Base-by-base conservation (phyloP, 2,329 filamentous ascomycete genomes). In the Fusarium sp. region DNA sequence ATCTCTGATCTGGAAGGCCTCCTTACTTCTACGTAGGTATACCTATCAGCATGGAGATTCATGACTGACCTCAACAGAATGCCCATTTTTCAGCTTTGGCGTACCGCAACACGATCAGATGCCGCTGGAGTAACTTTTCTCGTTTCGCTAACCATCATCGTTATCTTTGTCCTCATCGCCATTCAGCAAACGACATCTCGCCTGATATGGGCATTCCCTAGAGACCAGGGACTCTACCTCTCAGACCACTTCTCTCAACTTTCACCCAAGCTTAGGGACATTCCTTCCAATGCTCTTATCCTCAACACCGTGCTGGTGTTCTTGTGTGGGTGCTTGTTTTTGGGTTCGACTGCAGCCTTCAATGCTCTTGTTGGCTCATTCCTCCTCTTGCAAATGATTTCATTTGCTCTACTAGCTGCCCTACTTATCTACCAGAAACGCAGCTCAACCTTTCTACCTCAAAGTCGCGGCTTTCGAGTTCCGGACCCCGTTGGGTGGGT, bases 61-160 rank as follows among this genome's bases (percentile, higher is more conserved):
- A 15, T 23, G 11, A 21, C 38, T 32, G 18, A 43, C 28, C 21
- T 25, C 18, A 7, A 2, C 12, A 43, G 21, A 43, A 43, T 43
- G n/a, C 53, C 38, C 28, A 23, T 53, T 11, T 53, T 35, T 25
- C 11, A 53, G 49, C 49, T 53, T 21, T 53, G 49, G 49, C 49
- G 49, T 8, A 25, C 32, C 18, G 49, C 49, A 25, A 53, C 49
- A 3, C 32, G 32, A 2, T 53, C 49, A 25, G 23, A 35, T 21
- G 32, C 49, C 5, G 32, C 32, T 8, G 49, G 49, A 19, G 33
- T 35, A 11, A 25, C 23, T 0, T 53, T 37, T 16, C 49, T 53
- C 18, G 23, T 25, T 8, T 35, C 23, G 0, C 4, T 53, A 7
- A 53, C 49, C 5, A 19, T 28, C 12, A 37, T 53, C 32, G 49